Percentiles rank a stretch among this genome's conserved stretches.
These are phyloP conservation scores for Ambrosiella beaveri DNA, from an alignment of 2,329 filamentous ascomycete species.

Conservation along the genomic window DNA sequence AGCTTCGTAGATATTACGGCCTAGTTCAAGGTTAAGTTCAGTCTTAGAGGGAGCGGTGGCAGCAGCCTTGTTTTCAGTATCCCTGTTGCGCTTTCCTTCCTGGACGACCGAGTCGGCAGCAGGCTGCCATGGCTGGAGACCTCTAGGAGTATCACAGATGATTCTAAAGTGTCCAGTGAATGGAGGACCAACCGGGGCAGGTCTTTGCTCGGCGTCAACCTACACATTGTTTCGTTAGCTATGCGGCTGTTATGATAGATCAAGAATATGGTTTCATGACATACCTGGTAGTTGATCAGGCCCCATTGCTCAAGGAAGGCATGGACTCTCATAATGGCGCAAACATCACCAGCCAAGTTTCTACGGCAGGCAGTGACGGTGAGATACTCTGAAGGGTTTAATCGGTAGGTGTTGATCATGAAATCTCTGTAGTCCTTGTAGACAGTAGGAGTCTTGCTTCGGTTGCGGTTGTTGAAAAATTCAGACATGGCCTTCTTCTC, in stretches of 20 bases:
- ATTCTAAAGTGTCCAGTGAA: slow-evolving; percentile 97
- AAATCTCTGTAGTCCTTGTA: slow-evolving; percentile 99
- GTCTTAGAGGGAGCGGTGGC: slow-evolving; percentile 51
- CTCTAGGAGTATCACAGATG: slow-evolving; percentile 85
- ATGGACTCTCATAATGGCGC: slow-evolving; percentile 97
- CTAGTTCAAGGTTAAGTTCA: slow-evolving; percentile 80
- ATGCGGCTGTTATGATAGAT: neutral
- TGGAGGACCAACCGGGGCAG: slow-evolving; percentile 86
- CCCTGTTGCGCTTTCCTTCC: slow-evolving; percentile 41
- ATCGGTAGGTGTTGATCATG: slow-evolving; percentile 97
- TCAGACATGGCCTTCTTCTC: slow-evolving; percentile 91
- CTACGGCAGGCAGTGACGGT: slow-evolving; percentile 91
- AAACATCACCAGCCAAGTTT: slow-evolving; percentile 92
- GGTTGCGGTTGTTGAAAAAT: slow-evolving; percentile 96
- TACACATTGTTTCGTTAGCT: slow-evolving; percentile 22
- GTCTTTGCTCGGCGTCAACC: slow-evolving; percentile 91
- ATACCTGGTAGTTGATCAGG: slow-evolving; percentile 94
- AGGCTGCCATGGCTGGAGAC: slow-evolving; percentile 88
- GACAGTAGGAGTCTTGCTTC: slow-evolving; percentile 90
- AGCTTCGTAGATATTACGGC: slow-evolving; percentile 88
- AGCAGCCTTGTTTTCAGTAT: slow-evolving; percentile 59
- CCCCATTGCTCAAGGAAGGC: slow-evolving; percentile 98
- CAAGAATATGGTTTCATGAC: neutral
- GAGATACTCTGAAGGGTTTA: slow-evolving; percentile 90
- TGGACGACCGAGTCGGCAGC: slow-evolving; percentile 53